phyloP scores from a whole-genome alignment of 2,329 filamentous ascomycete genomes.

The Beauveria pseudobassiana region DNA sequence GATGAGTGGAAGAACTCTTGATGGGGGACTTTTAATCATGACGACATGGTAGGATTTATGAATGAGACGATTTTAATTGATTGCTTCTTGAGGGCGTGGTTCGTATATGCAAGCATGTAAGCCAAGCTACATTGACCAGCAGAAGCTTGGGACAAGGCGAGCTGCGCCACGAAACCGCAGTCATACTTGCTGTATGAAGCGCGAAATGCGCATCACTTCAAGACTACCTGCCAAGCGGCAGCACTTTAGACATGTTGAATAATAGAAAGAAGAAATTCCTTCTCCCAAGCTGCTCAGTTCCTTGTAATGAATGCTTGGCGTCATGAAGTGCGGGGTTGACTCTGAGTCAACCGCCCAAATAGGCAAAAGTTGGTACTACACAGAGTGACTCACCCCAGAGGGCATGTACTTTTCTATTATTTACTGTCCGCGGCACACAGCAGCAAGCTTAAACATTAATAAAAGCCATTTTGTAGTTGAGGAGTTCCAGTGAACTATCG shows the following conservation, averaged over 20 bases:
- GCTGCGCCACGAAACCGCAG: not conserved
- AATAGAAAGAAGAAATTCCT: not conserved
- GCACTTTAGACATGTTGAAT: not conserved
- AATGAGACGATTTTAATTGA: too few relatives aligned
- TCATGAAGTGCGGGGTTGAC: slow-evolving; percentile 6
- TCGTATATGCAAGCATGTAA: not conserved
- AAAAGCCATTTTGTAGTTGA: not conserved
- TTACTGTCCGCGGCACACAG: too few relatives aligned
- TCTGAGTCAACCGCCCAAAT: slow-evolving; percentile 8
- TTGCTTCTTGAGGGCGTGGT: too few relatives aligned
- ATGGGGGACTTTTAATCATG: not conserved
- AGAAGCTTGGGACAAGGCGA: not conserved
- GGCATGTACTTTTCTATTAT: not conserved
- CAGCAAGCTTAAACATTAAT: too few relatives aligned
- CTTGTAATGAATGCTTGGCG: not conserved
- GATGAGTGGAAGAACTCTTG: not conserved
- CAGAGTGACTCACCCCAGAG: not conserved
- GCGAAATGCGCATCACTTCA: not conserved
- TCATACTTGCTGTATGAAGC: not conserved
- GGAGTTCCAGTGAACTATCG: not conserved
- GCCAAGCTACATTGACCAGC: not conserved
- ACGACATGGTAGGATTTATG: not conserved
- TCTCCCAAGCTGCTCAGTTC: not conserved
- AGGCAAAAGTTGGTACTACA: not conserved
- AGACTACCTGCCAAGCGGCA: not conserved